Base-by-base conservation (phyloP, 192 early-diverging fungal species). In the Backusella tarrabulga region DNA sequence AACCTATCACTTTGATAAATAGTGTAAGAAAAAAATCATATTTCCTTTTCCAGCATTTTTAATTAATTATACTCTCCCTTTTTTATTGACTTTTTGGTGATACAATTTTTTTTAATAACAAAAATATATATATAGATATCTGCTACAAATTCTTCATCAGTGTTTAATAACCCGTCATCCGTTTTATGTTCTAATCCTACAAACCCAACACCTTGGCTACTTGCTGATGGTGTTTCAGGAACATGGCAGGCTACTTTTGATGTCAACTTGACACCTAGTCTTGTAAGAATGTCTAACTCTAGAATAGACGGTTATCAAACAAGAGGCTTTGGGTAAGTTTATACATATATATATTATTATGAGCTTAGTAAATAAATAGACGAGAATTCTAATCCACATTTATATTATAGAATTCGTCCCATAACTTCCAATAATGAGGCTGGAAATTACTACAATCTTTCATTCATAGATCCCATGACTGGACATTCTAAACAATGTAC, bases 391-490 rank as follows among this genome's bases (percentile, higher is more conserved):
- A 17, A n/a, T 6, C 34, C 35, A 21, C 7, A 34, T 35, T n/a
- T 71, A 4, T 14, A 11, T 5, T 34, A 23, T 46, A 75, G 74
- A 26, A 46, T 75, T 3, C 66, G 56, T 1, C 56, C 56, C 3
- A 32, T 63, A 8, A 26, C n/a, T 5, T 63, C 56, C 4, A 63
- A 23, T 29, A 29, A 29, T 29, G 56, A 1, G 1, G 54, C 4
- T 23, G 54, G 54, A 63, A 23, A 14, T 3, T 63, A 63, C 44
- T 75, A 46, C 19, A 41, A 40, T 50, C 40, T 72, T 54, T 85
- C 88, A 3, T 95, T 93, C 63, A 67, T 91, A 8, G 92, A 95
- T 71, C 89, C 88, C 8, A 41, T 54, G 17, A 87, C 89, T 4
- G 75, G 79, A 15, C 26, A 77, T 14, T 76, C 80, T 7, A 77